Base-by-base conservation (phyloP, 208 protist species). In the Trypanosoma cruzi region DNA sequence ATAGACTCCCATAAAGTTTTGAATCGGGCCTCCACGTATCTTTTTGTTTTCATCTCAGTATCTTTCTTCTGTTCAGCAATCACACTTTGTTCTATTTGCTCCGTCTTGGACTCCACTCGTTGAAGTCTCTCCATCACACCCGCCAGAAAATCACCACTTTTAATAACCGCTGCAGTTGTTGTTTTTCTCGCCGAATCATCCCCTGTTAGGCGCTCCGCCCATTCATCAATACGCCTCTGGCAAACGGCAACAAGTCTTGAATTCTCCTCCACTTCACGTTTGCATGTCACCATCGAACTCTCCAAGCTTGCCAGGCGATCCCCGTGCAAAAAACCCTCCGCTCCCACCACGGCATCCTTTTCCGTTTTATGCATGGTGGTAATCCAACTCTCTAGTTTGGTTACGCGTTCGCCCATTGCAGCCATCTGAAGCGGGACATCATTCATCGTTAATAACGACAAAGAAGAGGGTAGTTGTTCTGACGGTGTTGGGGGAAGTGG, bases 1-100 rank as follows among this genome's bases (percentile, higher is more conserved):
- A 93, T 74, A 4, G 86, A 90, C 3, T 68, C 71, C 87, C 85
- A 93, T 44, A 93, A 81, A 66, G 77, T 89, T 70, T 89, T 83
- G 55, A 95, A 72, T 31, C 89, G 84, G 60, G 81, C 79, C 60
- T 95, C 89, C 18, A 94, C 57, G 66, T 88, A 58, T 8, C 70
- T 34, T 40, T 71, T 75, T 13, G 62, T 73, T 59, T 48, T 73
- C 16, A 50, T 26, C 8, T 61, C 14, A 3, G 34, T 7, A 37
- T 50, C 54, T 22, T 44, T 26, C 18, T 46, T 64, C 32, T 64
- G 37, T 1, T 44, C 31, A 22, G 29, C 22, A n/a, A n/a, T n/a
- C 32, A 56, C 18, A 20, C 6, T 10, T 46, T 69, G 16, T 44
- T 64, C 24, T 20, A 66, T 29, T 29, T 59, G 24, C 18, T 28